phyloP scores from a whole-genome alignment of 306 rosid species.

The Gynostemma pentaphyllum region DNA sequence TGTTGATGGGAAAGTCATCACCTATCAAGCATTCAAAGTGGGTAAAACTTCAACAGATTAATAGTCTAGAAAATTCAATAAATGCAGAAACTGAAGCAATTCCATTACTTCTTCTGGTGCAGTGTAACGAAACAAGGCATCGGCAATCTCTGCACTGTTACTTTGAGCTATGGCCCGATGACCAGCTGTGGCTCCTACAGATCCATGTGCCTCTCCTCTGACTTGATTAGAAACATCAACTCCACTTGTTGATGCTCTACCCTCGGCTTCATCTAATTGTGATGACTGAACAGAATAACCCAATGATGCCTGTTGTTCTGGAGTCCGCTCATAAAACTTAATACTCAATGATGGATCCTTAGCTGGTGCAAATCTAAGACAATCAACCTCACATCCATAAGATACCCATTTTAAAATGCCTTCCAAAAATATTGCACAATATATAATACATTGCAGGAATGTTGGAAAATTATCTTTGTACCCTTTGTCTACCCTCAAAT shows the following conservation, averaged over 20 bases:
- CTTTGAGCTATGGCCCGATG: slow-evolving; percentile 93
- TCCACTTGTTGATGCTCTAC: slow-evolving; percentile 23
- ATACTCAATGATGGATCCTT: slow-evolving; percentile 61
- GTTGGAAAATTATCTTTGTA: neutral
- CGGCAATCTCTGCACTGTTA: slow-evolving; percentile 68
- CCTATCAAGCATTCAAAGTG: slow-evolving; percentile 30
- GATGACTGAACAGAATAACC: slow-evolving; percentile 58
- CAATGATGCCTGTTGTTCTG: slow-evolving; percentile 74
- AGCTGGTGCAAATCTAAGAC: slow-evolving; percentile 69
- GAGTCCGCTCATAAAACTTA: slow-evolving; percentile 78
- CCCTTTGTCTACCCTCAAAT: neutral
- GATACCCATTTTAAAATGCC: neutral
- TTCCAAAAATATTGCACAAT: neutral
- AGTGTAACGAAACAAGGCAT: slow-evolving; percentile 73
- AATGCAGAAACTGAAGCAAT: neutral
- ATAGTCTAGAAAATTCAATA: slow-evolving; percentile 2
- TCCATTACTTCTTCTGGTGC: slow-evolving; percentile 83
- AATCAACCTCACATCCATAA: slow-evolving; percentile 4
- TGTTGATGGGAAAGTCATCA: slow-evolving; percentile 96
- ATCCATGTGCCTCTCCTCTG: slow-evolving; percentile 59
- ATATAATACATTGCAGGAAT: neutral
- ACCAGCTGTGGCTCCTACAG: slow-evolving; percentile 80
- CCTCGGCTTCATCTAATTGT: slow-evolving; percentile 26
- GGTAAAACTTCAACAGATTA: neutral
- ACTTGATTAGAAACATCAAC: slow-evolving; percentile 30